Evolutionary conservation across 1,139 yeast species (phyloP), one percentile per base, ranked within the genome.

Genomic region (Eremothecium cymbalariae): DNA sequence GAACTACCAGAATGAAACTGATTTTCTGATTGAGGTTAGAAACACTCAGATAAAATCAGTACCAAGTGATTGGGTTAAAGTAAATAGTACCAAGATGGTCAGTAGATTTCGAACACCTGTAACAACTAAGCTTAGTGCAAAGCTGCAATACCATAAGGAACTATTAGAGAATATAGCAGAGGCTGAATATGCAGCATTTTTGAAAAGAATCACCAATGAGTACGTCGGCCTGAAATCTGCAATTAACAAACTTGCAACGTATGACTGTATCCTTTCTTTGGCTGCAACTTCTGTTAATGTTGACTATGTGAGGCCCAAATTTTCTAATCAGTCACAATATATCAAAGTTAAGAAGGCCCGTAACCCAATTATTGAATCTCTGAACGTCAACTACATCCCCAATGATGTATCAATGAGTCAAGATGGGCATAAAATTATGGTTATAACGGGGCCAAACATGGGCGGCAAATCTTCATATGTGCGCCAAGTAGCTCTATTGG

Each of bases 181-280:
- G 33, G 53, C 58, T 1, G 75, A 77, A 7, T 88, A 72, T 53
- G 44, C 54, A 12, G 48, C 39, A 4, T 90, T 81, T 50, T 53
- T 80, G 11, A 41, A 40, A 0, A 58, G 63, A 19, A 64, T 78
- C 43, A 51, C 72, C 38, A 48, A 59, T 0, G 64, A 72, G 26
- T 81, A 80, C 51, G 64, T 63, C 2, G 55, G 57, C 25, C 62
- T 86, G 27, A 66, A 74, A 14, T 56, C 55, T 14, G 56, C 82
- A 1, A 69, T 83, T 14, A 54, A 58, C 3, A 59, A 68, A 8
- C 45, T 88, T 8, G 74, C 93, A 0, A 60, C 58, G 1, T 65
- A 85, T 41, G 98, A 90, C 55, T 81, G 94, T 48, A 60, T 86
- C 3, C 52, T 81, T 26, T 81, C 96, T 0, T 57, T 90, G 18